A percentile compares a stretch with the other conserved stretches of the same genome.
Evolutionary conservation across 805 yeast genomes (phyloP).

Genomic region (Kazachstania viticola): DNA sequence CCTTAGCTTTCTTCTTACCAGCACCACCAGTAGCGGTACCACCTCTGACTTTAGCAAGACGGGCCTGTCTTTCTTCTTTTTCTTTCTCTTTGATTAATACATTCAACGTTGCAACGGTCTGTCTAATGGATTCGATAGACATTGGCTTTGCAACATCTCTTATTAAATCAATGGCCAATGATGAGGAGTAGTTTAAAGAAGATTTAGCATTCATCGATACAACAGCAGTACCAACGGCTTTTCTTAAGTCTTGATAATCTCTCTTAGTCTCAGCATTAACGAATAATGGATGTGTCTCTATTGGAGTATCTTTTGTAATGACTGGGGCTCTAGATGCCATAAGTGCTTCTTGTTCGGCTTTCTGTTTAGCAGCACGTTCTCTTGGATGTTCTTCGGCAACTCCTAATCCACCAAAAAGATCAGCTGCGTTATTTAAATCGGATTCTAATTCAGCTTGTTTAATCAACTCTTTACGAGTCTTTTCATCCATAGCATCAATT

Average conservation of each 20-base stretch:
- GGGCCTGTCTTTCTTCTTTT: constrained; percentile 79
- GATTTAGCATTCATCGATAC: constrained; percentile 50
- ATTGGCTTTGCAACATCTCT: constrained; percentile 79
- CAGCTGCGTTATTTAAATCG: constrained; percentile 89
- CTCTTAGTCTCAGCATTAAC: constrained; percentile 59
- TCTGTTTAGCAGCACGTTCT: constrained; percentile 28
- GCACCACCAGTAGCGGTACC: constrained; percentile 89
- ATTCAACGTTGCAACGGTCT: constrained; percentile 73
- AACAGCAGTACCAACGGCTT: constrained; percentile 53
- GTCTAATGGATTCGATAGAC: constrained; percentile 69
- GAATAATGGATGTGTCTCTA: constrained; percentile 71
- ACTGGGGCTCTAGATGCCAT: constrained; percentile 16
- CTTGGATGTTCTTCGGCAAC: constrained; percentile 41
- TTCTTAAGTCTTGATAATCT: constrained; percentile 70
- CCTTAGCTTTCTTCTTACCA: constrained; percentile 88
- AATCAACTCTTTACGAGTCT: constrained; percentile 62
- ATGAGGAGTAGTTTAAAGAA: constrained; percentile 55
- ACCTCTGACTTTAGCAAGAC: constrained; percentile 63
- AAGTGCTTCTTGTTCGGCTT: constrained; percentile 26
- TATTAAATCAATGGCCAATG: constrained; percentile 72
- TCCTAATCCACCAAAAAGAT: constrained; percentile 65
- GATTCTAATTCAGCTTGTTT: constrained; percentile 72
- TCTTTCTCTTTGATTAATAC: constrained; percentile 77
- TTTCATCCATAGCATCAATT: constrained; percentile 59
- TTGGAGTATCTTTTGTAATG: constrained; percentile 40